Conservation (phyloP, 2,329 filamentous ascomycete genomes). For the Aspergillus alliaceus region DNA sequence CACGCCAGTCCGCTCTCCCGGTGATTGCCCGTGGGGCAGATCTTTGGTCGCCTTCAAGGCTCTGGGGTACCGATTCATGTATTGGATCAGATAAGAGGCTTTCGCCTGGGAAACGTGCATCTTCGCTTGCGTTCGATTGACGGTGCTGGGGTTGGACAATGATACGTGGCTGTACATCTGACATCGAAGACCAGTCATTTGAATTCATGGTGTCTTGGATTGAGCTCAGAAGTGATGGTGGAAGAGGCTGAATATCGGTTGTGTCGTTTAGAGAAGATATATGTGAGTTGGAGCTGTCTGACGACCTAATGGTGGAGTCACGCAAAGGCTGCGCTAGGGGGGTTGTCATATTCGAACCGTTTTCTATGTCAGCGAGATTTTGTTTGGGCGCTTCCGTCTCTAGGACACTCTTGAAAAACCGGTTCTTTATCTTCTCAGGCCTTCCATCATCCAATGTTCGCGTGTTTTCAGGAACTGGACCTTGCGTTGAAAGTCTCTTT, state of each 20-base stretch:
- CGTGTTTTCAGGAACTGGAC: slow-evolving; percentile 24
- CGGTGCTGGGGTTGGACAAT: slow-evolving; percentile 21
- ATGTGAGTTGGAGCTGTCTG: slow-evolving; percentile 28
- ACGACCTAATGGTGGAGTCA: slow-evolving; percentile 38
- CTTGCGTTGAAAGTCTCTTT: slow-evolving; percentile 33
- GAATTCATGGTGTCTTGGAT: slow-evolving; percentile 29
- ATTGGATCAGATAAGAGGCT: slow-evolving; percentile 25
- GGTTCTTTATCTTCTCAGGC: slow-evolving; percentile 41
- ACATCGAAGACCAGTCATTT: slow-evolving; percentile 31
- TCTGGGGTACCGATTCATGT: slow-evolving; percentile 21
- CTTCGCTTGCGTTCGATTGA: slow-evolving; percentile 27
- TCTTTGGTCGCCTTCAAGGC: slow-evolving; percentile 33
- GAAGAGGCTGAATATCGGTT: slow-evolving; percentile 42
- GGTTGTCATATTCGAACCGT: slow-evolving; percentile 57
- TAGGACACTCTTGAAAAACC: slow-evolving; percentile 45
- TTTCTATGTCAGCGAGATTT: slow-evolving; percentile 43
- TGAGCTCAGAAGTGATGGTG: slow-evolving; percentile 44
- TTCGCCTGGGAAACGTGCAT: slow-evolving; percentile 16
- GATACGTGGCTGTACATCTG: slow-evolving; percentile 23
- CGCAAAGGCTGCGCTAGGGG: slow-evolving; percentile 54
- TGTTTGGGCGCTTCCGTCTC: slow-evolving; percentile 35
- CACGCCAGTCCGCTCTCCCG: slow-evolving; percentile 39
- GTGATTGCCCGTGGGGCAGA: slow-evolving; percentile 43
- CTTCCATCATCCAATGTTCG: slow-evolving; percentile 31
- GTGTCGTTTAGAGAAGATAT: slow-evolving; percentile 33